Base-by-base conservation (phyloP, 306 rosid species). In the Alnus rubra region DNA sequence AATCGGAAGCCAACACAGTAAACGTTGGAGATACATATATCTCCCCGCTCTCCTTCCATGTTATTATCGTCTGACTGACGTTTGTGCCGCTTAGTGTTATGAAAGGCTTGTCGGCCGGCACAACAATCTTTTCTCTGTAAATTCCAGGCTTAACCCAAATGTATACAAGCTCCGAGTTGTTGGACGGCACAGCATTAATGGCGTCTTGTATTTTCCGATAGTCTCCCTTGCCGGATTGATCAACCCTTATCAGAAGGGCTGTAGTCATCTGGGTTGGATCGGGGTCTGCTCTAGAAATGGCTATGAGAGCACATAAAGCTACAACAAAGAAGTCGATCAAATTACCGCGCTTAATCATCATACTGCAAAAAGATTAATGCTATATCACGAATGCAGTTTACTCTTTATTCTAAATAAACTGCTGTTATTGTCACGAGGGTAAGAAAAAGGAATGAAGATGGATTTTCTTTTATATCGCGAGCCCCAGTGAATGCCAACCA, bases 71-170 rank as follows among this genome's bases (percentile, higher is more conserved):
- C 54, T 69, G 58, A 0, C 30, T 23, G 48, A 82, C 78, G 3
- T 39, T 80, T 31, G 78, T 78, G 39, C 92, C 92, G 23, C 87
- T 86, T 8, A 89, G 35, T 2, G 90, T 89, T 4, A 89, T 84
- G 68, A 69, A 89, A 48, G 92, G 90, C 76, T 89, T 86, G 82
- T 82, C 84, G 0, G 73, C 88, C 1, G 88, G 87, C 3, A 86
- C 89, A 1, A 68, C 50, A 42, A 89, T 55, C 44, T 86, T 84
- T 71, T 86, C 92, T 76, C 35, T 59, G 54, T 88, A 88, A 3
- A 80, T 52, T 45, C 90, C 90, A 0, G 88, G 85, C 51, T 59
- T 82, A 44, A 88, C 85, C 65, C 44, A 49, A 28, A 86, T 79
- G 33, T 55, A 88, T 45, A 88, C 92, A 3, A 71, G 83, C 79